Base-by-base conservation (phyloP, 2,329 filamentous ascomycete species). In the Beauveria scarabaeidicola region DNA sequence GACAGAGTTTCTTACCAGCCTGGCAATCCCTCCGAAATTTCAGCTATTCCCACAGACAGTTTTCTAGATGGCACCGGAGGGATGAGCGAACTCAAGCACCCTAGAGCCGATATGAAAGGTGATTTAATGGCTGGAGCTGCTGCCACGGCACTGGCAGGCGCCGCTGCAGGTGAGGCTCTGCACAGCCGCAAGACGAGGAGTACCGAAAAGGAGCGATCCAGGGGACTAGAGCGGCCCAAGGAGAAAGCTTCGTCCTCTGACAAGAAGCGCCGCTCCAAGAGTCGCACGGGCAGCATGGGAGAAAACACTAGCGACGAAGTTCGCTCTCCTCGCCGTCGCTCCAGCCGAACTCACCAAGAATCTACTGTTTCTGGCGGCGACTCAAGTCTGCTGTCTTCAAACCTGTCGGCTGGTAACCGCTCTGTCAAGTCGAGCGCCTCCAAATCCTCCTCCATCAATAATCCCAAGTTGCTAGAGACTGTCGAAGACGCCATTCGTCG, bases 401-500 rank as follows among this genome's bases (percentile, higher is more conserved):
- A 78, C 64, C 61, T 82, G 19, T 75, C 80, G 7, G 74, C 78
- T 38, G 83, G 78, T 68, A 81, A 84, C 64, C 79, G 80, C 50
- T 84, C 81, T 0, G 72, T 78, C 61, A 81, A 83, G 64, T 81
- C 79, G 0, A 75, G 73, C 8, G 73, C 73, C 25, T 84, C 82
- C 29, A 83, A 81, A 58, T 73, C 76, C 25, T 90, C 90, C 3
- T 93, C 90, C 0, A 90, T 95, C 70, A 96, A 95, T 74, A 96
- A 97, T 68, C 92, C 92, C 0, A 94, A 91, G 69, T 77, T 97
- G 2, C 81, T 97, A 2, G 90, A 94, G 68, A 94, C 91, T 0
- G 92, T 97, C 3, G 92, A 97, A 74, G 91, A 96, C 74, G 91
- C 91, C 15, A 96, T 97, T 68, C 87, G 91, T 63, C 84, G 91